A percentile compares a stretch with the other conserved stretches of the same genome.
Evolutionary conservation across 805 yeast genomes (phyloP).

Genomic region (Metschnikowia hibisci): DNA sequence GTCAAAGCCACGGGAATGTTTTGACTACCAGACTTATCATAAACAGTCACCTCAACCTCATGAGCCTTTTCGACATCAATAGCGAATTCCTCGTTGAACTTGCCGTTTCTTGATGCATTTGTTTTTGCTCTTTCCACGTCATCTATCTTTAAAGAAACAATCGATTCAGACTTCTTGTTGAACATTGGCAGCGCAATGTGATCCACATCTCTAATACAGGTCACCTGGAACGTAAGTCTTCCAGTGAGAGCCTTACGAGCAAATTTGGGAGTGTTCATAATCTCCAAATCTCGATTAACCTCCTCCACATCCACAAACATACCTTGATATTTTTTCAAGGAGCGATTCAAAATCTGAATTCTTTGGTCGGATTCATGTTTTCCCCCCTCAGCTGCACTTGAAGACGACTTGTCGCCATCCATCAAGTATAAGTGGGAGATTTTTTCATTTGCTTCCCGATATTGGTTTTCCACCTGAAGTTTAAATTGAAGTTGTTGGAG

Average conservation of each 20-base stretch:
- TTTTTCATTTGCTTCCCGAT: slow-evolving; percentile 88
- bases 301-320: slow-evolving; percentile 75
- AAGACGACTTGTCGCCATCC: slow-evolving; percentile 86
- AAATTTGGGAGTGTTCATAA: slow-evolving; percentile 64
- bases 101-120: slow-evolving; percentile 67
- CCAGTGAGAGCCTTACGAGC: slow-evolving; percentile 86
- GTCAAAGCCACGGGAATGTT: slow-evolving; percentile 84
- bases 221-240: slow-evolving; percentile 63
- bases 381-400: slow-evolving; percentile 87
- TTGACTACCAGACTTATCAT: slow-evolving; percentile 67
- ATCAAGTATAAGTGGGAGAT: slow-evolving; percentile 77
- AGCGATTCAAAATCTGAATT: slow-evolving; percentile 75
- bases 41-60: slow-evolving; percentile 84
- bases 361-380: slow-evolving; percentile 79
- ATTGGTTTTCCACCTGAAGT: slow-evolving; percentile 89
- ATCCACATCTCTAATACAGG: slow-evolving; percentile 83
- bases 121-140: slow-evolving; percentile 81
- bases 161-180: slow-evolving; percentile 74
- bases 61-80: slow-evolving; percentile 86
- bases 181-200: slow-evolving; percentile 85
- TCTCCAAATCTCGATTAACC: slow-evolving; percentile 59
- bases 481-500: slow-evolving; percentile 91
- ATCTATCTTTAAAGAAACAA: slow-evolving; percentile 76
- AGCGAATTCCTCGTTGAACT: slow-evolving; percentile 79
- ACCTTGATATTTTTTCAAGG: slow-evolving; percentile 83